Base-by-base conservation (phyloP, 2,329 filamentous ascomycete species). In the Cordyceps cateniannulata region DNA sequence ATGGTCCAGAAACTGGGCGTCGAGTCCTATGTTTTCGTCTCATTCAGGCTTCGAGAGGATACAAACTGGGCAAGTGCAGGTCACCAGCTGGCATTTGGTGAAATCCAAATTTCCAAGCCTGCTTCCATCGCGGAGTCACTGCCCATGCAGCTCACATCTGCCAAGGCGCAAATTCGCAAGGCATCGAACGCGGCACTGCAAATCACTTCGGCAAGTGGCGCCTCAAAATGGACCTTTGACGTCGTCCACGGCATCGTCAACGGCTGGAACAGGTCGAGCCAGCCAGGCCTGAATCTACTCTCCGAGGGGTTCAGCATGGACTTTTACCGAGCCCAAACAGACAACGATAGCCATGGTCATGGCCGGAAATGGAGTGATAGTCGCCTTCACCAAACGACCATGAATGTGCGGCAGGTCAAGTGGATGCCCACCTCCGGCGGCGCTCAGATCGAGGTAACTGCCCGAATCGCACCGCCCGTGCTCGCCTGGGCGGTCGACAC, bases 281-380 rank as follows among this genome's bases (percentile, higher is more conserved):
- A 65, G 3, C 67, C 69, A 0, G 52, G 68, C 8, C 60, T 63
- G 25, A 78, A 79, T 64, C 67, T 81, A 29, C 73, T 83, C 53
- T 76, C 75, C 4, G 68, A 76, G 32, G 77, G 79, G 0, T 66
- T 79, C 2, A 64, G 71, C 2, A 75, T 86, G 45, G 77, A 79
- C 63, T 82, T 89, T 69, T 88, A 86, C 75, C 85, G 86, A 44
- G 82, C 87, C 0, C 77, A 81, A 42, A 89, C 86, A 0, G 85
- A 89, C 72, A 89, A 89, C 68, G 86, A 89, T 68, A 75, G 77
- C 4, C 80, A 80, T 0, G 75, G 76, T 7, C 82, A 83, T 64
- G 85, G 84, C 1, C 73, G 77, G 56, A 78, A 86, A 63, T 89
- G 86, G 86, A 71, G 76, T 12, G 75, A 77, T 20, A 67, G 72